Percentiles rank a stretch among this genome's conserved stretches.
Evolutionary conservation across 1,284 basidiomycete species (phyloP).

Genomic region (Cutaneotrichosporon sp.): DNA sequence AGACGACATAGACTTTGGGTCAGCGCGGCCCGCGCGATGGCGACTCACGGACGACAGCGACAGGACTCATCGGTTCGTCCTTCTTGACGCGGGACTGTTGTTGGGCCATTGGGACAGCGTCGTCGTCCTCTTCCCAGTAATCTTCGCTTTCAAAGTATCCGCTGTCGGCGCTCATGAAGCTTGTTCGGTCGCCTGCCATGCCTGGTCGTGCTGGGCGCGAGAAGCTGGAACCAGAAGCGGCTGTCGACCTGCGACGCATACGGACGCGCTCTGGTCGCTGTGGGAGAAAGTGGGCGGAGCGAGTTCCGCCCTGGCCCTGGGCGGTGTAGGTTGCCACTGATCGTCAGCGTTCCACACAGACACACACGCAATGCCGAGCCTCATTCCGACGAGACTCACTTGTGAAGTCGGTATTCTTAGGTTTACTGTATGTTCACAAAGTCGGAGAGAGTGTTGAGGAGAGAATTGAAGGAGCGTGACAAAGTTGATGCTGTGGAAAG

Average conservation of each 20-base stretch:
- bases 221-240: neutral
- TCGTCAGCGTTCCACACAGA: neutral
- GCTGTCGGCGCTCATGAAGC: constrained; percentile 7
- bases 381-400: too few relatives aligned
- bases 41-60: constrained; percentile 40
- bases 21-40: too few relatives aligned
- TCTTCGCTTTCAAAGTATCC: neutral
- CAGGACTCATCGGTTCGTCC: constrained; percentile 43
- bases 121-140: neutral
- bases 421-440: too few relatives aligned
- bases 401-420: too few relatives aligned
- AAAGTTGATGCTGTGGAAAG: too few relatives aligned
- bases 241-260: constrained; percentile 1
- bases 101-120: too few relatives aligned
- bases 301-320: neutral
- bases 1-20: constrained; percentile 39
- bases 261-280: neutral
- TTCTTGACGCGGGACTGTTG: neutral
- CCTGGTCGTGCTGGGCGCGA: neutral
- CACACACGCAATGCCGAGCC: too few relatives aligned
- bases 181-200: neutral
- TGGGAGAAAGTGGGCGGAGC: neutral
- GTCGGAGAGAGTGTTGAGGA: too few relatives aligned
- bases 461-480: too few relatives aligned
- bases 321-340: neutral